phyloP scores from a whole-genome alignment of 306 rosid genomes.

The Castanopsis chinensis region DNA sequence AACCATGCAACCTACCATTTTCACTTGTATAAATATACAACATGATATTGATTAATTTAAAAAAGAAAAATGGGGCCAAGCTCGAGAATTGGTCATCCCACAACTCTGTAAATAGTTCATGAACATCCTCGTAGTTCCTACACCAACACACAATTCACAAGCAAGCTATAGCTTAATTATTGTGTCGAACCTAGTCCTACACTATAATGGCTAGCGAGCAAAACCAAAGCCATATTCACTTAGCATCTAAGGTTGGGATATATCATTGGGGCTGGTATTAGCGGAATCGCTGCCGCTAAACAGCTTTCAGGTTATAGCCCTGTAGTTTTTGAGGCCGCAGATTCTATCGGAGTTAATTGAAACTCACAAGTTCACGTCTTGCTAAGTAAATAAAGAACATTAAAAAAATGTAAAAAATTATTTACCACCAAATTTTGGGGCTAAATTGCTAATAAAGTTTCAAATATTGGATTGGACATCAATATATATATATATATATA shows the following conservation, averaged over 20 bases:
- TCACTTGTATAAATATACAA: too few species aligned
- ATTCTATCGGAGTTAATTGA: constrained; percentile 28
- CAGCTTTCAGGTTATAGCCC: constrained; percentile 48
- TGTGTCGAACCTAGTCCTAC: neutral
- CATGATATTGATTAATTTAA: too few species aligned
- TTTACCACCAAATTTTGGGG: too few species aligned
- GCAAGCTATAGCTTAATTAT: neutral
- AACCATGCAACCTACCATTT: too few species aligned
- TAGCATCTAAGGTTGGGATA: constrained; percentile 44
- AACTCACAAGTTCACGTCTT: too few species aligned
- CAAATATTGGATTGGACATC: too few species aligned
- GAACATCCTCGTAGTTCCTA: neutral
- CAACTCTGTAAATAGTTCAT: neutral
- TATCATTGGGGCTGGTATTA: constrained; percentile 69
- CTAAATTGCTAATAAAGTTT: too few species aligned
- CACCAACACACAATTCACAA: neutral
- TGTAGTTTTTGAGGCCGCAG: constrained; percentile 51
- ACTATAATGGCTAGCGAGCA: constrained; percentile 27
- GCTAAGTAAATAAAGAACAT: too few species aligned
- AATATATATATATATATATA: too few species aligned
- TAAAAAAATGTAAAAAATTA: too few species aligned
- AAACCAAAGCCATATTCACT: constrained; percentile 8
- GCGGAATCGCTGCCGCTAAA: constrained; percentile 69
- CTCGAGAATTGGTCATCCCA: neutral
- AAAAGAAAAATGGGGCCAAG: neutral